Conservation (phyloP, 2,329 filamentous ascomycete species). For the Xylariaceae sp. region DNA sequence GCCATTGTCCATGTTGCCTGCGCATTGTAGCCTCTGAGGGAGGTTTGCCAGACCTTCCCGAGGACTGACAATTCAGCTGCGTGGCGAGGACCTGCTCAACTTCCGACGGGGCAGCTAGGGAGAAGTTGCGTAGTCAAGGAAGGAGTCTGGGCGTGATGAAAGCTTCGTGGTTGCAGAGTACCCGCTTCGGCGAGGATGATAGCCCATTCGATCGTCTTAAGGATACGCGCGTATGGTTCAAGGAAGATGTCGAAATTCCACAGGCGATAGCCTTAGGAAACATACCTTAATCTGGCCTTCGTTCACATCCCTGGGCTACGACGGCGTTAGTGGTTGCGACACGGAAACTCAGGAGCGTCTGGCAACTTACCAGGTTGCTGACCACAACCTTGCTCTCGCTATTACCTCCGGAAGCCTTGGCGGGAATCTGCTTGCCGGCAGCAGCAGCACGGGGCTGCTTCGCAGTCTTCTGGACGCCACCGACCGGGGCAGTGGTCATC, state of each 20-base stretch:
- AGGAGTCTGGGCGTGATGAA: conserved; percentile 30
- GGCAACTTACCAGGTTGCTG: conserved; percentile 80
- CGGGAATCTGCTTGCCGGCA: conserved; percentile 53
- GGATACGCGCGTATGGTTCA: conserved; percentile 25
- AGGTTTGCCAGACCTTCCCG: conserved; percentile 47
- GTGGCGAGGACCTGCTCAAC: conserved; percentile 53
- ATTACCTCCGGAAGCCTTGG: conserved; percentile 52
- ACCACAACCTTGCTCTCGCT: conserved; percentile 96
- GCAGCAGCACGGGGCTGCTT: conserved; percentile 51
- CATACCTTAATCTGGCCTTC: conserved; percentile 99
- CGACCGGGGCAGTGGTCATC: conserved; percentile 62
- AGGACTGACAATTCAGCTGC: conserved; percentile 34
- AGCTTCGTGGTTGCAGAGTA: conserved; percentile 13
- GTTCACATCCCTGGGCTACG: conserved; percentile 87
- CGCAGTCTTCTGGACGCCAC: conserved; percentile 76
- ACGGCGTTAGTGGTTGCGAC: conserved; percentile 8
- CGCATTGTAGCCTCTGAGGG: conserved; percentile 18
- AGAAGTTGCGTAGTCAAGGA: conserved; percentile 22
- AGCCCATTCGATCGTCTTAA: conserved; percentile 23
- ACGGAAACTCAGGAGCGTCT: conserved; percentile 2
- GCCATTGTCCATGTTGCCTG: conserved; percentile 20
- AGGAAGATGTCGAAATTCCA: conserved; percentile 59
- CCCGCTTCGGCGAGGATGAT: conserved; percentile 13
- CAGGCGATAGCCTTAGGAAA: conserved; percentile 73
- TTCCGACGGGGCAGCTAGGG: conserved; percentile 32